phyloP scores from a whole-genome alignment of 495 filamentous ascomycete genomes.

The Xanthoparmelia taractica region DNA sequence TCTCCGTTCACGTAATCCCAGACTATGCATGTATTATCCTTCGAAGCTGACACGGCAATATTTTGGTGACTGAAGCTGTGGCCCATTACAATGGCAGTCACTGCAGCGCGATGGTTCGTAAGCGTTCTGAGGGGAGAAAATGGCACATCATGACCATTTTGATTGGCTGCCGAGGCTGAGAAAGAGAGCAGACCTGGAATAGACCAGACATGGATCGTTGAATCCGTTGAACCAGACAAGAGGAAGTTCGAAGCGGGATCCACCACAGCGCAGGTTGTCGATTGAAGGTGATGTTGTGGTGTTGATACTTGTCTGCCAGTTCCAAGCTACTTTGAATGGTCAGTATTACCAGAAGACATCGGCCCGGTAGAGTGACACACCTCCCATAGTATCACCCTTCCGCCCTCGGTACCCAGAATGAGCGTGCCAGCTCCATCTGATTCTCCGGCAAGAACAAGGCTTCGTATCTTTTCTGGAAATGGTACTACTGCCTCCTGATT shows the following conservation, averaged over 20 bases:
- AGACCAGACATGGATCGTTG: slow-evolving; percentile 86
- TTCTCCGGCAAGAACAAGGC: slow-evolving; percentile 53
- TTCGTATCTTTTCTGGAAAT: slow-evolving; percentile 76
- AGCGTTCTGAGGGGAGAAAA: slow-evolving; percentile 59
- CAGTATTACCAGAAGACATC: background rate
- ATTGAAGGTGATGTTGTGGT: slow-evolving; percentile 78
- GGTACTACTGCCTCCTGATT: slow-evolving; percentile 81
- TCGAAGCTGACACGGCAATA: slow-evolving; percentile 67
- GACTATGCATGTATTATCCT: slow-evolving; percentile 72
- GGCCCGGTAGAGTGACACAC: slow-evolving; percentile 37
- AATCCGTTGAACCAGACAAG: slow-evolving; percentile 80
- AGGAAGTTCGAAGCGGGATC: slow-evolving; percentile 68
- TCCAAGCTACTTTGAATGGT: slow-evolving; percentile 50
- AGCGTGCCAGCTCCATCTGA: slow-evolving; percentile 58
- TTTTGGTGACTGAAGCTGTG: slow-evolving; percentile 61
- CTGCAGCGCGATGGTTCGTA: slow-evolving; percentile 69
- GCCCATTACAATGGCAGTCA: slow-evolving; percentile 61
- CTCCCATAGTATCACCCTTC: slow-evolving; percentile 89
- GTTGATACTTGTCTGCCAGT: slow-evolving; percentile 84
- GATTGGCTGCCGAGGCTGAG: slow-evolving; percentile 28
- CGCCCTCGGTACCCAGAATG: slow-evolving; percentile 76
- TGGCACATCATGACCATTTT: slow-evolving; percentile 31
- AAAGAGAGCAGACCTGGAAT: slow-evolving; percentile 64
- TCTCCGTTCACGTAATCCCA: slow-evolving; percentile 83
- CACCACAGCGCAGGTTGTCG: slow-evolving; percentile 66